These are phyloP conservation scores for Miscanthus sacchariflorus DNA, from an alignment of 202 grass and related monocot species.

Conservation along the genomic window DNA sequence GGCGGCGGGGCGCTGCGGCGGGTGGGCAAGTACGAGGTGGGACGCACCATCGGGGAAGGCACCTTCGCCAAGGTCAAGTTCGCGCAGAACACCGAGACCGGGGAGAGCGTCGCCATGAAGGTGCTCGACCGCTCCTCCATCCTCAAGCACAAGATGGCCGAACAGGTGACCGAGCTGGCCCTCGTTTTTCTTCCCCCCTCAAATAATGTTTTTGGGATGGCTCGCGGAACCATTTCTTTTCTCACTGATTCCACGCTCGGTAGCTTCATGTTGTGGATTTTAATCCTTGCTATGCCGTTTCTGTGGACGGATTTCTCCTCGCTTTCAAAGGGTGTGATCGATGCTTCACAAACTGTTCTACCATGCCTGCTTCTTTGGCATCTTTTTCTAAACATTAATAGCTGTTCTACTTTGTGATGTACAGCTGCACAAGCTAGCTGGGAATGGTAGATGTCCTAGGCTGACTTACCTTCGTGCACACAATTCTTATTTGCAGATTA, in stretches of 20 bases:
- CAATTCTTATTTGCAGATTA: conserved; percentile 72
- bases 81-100: conserved; percentile 97
- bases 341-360: neutral
- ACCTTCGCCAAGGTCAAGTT: conserved; percentile 99
- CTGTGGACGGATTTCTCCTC: neutral
- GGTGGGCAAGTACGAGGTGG: conserved; percentile 98
- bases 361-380: neutral
- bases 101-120: conserved; percentile 99
- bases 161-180: conserved; percentile 65
- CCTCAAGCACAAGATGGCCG: conserved; percentile 98
- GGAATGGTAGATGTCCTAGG: conserved; percentile 4
- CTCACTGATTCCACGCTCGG: conserved; percentile 8
- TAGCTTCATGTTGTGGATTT: neutral
- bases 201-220: neutral
- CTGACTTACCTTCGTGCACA: conserved; percentile 1
- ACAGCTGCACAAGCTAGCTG: conserved; percentile 32
- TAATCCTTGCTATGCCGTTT: neutral
- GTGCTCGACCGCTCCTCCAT: conserved; percentile 96
- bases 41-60: conserved; percentile 94
- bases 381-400: conserved; percentile 13
- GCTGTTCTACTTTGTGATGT: neutral
- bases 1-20: conserved; percentile 62
- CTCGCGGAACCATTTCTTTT: conserved; percentile 19
- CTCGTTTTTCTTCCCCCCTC: neutral
- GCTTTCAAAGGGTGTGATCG: conserved; percentile 4